Base-by-base conservation (phyloP, 148 eudicot species). In the Dysphania ambrosioides region DNA sequence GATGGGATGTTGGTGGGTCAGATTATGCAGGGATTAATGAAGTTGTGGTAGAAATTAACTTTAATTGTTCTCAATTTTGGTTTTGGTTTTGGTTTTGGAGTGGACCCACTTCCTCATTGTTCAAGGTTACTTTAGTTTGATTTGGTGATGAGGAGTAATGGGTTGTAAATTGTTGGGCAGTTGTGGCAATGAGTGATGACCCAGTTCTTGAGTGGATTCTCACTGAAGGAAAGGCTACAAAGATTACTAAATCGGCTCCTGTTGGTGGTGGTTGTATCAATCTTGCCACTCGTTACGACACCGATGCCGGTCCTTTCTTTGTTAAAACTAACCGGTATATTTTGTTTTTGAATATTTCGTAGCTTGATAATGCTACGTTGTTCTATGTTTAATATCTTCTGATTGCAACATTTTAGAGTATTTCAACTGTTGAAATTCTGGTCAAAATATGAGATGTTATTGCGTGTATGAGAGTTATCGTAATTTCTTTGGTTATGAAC, bases 231-330 rank as follows among this genome's bases (percentile, higher is more conserved):
- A 89, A 94, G 72, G 98, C 98, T 12, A 91, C 83, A 24, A 55
- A 88, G 66, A 94, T 94, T 57, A 88, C 82, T 9, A 79, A 85
- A 41, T 88, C 86, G 63, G 82, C 89, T 74, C 81, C 98, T 57
- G 73, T 94, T 75, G 98, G 98, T 58, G 97, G 98, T 80, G 98
- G 98, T 76, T 94, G 98, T 78, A 91, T 94, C 75, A 94, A 94
- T 85, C 85, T 76, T 77, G 98, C 98, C 44, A 84, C 72, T 69
- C 89, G 88, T 68, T 90, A 94, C 36, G 93, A 91, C 78, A 90
- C 98, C 30, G 92, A 94, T 88, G 97, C 82, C 55, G 97, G 97
- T 76, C 83, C 90, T 67, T 91, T 94, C 87, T 94, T 94, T 78
- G 97, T 94, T 66, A 94, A 94, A 84, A 86, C 93, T 60, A 94